Base-by-base conservation (phyloP, 192 early-diverging fungal species). In the Coemansia sp. region DNA sequence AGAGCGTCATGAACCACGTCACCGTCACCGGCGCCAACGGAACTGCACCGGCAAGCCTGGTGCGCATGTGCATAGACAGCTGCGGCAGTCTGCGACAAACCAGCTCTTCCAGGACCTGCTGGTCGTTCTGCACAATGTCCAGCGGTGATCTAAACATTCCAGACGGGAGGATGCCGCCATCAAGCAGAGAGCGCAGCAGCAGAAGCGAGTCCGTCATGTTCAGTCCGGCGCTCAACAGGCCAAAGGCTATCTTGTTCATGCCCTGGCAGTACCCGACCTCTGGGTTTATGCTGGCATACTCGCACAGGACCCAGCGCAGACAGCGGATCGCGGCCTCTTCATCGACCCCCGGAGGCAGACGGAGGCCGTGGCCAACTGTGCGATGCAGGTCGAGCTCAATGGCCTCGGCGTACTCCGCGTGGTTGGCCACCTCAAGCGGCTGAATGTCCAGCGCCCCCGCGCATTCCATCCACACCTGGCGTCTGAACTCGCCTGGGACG, bases 181-280 rank as follows among this genome's bases (percentile, higher is more conserved):
- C 71, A 10, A 87, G 65, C 64, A 85, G 70, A n/a, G 69, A 69
- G 32, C 72, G 75, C 37, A 87, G 49, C 61, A 85, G 72, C 62
- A 70, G 65, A 26, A 86, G 79, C 8, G 86, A 69, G 19, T 85
- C 84, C 50, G 70, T 68, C 32, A 80, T 72, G 23, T 67, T 61
- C 54, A 84, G 72, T 12, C 85, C 84, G 5, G 86, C 84, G 19
- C 73, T 41, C 6, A 87, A 72, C 10, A 87, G 64, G 6, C 83
- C 85, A 52, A 72, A 72, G 13, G 85, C 85, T 16, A 87, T 74
- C 54, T 81, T 77, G 56, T 87, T 81, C 86, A 87, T 87, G 56
- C 86, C 86, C 68, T 87, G 86, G 57, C 86, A 87, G 65, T 87
- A 87, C 21, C 86, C 86, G 26, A 79, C 68, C 8, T 57, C 70